Evolutionary conservation across 805 yeast species (phyloP).

Genomic region (Candida qinlingensis): DNA sequence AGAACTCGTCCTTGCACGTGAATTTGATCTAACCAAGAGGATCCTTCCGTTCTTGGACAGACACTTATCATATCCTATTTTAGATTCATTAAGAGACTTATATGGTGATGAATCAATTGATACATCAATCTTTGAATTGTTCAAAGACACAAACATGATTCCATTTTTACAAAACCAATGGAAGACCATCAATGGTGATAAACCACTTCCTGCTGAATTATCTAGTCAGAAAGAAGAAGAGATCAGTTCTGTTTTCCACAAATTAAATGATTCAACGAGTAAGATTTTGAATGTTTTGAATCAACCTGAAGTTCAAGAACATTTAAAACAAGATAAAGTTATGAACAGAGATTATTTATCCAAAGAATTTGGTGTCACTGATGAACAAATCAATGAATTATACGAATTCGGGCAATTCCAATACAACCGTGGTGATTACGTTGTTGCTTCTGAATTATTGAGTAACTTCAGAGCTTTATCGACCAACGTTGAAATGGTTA

Average conservation of each 20-base stretch:
- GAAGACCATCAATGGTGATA: conserved; percentile 34
- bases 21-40: conserved; percentile 50
- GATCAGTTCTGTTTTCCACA: conserved; percentile 24
- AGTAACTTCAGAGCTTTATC: conserved; percentile 53
- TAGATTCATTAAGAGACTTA: conserved; percentile 41
- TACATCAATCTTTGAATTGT: conserved; percentile 44
- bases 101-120: conserved; percentile 42
- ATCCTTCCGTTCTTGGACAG: conserved; percentile 57
- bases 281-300: conserved; percentile 41
- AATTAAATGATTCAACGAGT: conserved; percentile 37
- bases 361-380: conserved; percentile 40
- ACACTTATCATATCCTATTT: conserved; percentile 49
- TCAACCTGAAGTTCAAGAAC: conserved; percentile 45
- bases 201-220: conserved; percentile 37
- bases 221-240: conserved; percentile 34
- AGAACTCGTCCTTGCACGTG: conserved; percentile 38
- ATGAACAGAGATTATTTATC: conserved; percentile 44
- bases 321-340: conserved; percentile 50
- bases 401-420: conserved; percentile 59
- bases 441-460: conserved; percentile 51
- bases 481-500: conserved; percentile 42
- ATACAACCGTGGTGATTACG: conserved; percentile 59
- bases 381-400: conserved; percentile 43
- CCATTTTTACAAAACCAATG: conserved; percentile 43
- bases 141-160: conserved; percentile 54